Evolutionary conservation across 169 alveolate species (phyloP).

Genomic region (Plasmodium falciparum): DNA sequence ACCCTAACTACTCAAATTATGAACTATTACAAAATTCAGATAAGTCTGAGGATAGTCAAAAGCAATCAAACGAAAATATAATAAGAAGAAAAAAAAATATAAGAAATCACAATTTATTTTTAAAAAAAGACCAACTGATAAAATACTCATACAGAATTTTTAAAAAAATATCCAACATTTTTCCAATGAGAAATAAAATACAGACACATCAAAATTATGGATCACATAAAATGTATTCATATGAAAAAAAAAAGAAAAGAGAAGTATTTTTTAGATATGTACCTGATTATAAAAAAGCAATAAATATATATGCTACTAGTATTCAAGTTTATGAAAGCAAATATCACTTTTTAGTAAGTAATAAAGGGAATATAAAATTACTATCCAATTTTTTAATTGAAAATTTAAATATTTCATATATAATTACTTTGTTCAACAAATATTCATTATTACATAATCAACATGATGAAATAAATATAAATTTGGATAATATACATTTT

Average conservation of each 20-base stretch:
- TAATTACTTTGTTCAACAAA: slow-evolving; percentile 30
- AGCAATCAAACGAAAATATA: background rate
- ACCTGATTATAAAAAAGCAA: slow-evolving; percentile 20
- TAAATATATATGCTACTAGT: slow-evolving; percentile 20
- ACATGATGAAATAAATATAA: background rate
- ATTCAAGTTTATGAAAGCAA: slow-evolving; percentile 50
- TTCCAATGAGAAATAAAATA: no score
- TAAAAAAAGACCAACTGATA: no score
- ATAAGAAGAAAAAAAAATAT: slow-evolving; percentile 4
- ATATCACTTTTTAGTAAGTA: slow-evolving; percentile 29
- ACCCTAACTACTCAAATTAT: background rate
- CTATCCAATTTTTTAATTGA: slow-evolving; percentile 25
- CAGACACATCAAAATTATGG: no score
- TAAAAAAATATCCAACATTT: no score
- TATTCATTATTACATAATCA: slow-evolving; percentile 11
- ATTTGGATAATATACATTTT: slow-evolving; percentile 18
- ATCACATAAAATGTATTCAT: no score
- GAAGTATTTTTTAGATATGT: slow-evolving; percentile 49
- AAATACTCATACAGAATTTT: no score
- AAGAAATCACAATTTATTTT: background rate
- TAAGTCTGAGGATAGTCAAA: background rate
- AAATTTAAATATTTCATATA: slow-evolving; percentile 8
- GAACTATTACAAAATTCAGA: background rate
- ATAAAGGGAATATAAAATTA: slow-evolving; percentile 52
- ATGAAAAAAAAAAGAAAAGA: slow-evolving; percentile 2